Conservation (phyloP, 148 eudicot species). For the Chenopodium album region DNA sequence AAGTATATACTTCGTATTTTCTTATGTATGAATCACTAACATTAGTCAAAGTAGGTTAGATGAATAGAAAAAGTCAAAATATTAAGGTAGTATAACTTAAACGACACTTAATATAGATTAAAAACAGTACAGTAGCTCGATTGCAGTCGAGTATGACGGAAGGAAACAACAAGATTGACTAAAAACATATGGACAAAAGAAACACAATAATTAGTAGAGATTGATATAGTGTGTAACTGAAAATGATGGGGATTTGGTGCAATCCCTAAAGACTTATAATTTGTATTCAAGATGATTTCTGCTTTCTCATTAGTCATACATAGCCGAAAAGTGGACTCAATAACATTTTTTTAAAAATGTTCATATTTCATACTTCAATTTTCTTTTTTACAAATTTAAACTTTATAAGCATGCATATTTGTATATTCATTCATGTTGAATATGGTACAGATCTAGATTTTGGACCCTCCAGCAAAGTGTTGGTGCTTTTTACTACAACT, state of each 20-base stretch:
- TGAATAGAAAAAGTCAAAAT: no score
- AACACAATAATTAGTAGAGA: conserved; percentile 2
- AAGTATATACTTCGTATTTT: no score
- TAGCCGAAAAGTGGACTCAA: conserved; percentile 10
- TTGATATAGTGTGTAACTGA: conserved; percentile 1
- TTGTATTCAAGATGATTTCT: neutral
- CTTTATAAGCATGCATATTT: conserved; percentile 24
- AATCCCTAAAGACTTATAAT: neutral
- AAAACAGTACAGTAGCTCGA: no score
- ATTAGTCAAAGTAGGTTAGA: no score
- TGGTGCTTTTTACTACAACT: conserved; percentile 22
- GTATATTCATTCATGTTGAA: neutral
- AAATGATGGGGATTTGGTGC: conserved; percentile 15
- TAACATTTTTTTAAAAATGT: neutral
- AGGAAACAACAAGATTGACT: neutral
- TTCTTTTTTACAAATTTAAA: neutral
- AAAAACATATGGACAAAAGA: neutral
- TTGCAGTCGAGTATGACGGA: no score
- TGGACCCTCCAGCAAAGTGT: conserved; percentile 24
- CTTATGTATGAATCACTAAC: no score
- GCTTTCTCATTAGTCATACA: neutral
- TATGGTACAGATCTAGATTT: neutral
- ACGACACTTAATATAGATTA: no score
- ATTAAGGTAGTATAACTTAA: no score
- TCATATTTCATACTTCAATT: neutral